Evolutionary conservation across 345 rosid genomes (phyloP).

Genomic region (Sisymbrium irio): DNA sequence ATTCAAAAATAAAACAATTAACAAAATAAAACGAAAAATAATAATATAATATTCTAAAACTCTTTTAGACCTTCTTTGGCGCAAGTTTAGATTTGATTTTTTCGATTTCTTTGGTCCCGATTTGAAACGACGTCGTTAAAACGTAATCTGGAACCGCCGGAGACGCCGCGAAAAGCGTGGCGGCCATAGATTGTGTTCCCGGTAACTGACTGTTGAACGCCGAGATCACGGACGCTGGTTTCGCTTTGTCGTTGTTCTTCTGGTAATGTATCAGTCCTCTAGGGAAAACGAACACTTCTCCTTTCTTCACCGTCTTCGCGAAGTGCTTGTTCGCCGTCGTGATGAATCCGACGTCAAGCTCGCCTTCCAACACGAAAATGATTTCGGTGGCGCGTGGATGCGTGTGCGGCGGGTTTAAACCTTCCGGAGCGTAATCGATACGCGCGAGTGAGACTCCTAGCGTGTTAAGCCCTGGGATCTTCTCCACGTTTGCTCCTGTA

Average conservation of each 20-base stretch:
- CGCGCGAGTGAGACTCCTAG: conserved; percentile 63
- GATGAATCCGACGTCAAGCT: conserved; percentile 61
- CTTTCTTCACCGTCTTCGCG: conserved; percentile 55
- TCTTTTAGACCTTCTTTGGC: conserved; percentile 42
- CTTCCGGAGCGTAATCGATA: conserved; percentile 53
- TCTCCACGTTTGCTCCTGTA: conserved; percentile 55
- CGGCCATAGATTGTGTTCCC: conserved; percentile 59
- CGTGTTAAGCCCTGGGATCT: conserved; percentile 69
- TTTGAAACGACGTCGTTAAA: conserved; percentile 51
- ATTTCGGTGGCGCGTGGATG: conserved; percentile 75
- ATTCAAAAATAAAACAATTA: not conserved
- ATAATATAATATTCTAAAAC: not conserved
- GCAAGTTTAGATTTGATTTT: conserved; percentile 56
- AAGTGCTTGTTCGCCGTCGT: conserved; percentile 54
- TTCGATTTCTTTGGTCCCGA: conserved; percentile 56
- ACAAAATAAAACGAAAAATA: not conserved
- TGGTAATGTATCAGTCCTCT: conserved; percentile 64
- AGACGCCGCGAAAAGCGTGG: conserved; percentile 44
- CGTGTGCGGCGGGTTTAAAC: conserved; percentile 68
- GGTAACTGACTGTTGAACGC: conserved; percentile 69
- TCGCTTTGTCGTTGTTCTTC: conserved; percentile 50
- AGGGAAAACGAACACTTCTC: conserved; percentile 61
- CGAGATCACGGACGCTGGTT: conserved; percentile 44
- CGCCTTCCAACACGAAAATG: conserved; percentile 57
- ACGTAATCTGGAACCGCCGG: conserved; percentile 57